Evolutionary conservation across 441 rosid species (phyloP).

Genomic region (Populus hybrid): DNA sequence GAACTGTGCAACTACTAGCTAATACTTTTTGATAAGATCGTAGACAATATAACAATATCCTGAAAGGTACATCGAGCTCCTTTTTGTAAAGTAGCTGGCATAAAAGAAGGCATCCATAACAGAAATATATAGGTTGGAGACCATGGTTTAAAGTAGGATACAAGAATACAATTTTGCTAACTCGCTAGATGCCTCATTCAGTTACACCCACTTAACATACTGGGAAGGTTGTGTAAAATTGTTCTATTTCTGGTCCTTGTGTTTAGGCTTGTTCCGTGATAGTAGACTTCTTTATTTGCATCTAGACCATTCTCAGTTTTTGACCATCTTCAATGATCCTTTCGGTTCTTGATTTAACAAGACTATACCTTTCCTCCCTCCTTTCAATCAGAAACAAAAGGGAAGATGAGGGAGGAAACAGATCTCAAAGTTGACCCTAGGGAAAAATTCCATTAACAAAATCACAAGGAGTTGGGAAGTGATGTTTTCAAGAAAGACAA

Average conservation of each 20-base stretch:
- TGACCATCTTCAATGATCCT: neutral
- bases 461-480: neutral
- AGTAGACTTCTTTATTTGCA: neutral
- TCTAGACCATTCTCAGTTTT: neutral
- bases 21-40: neutral
- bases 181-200: neutral
- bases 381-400: neutral
- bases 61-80: neutral
- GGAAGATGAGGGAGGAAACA: neutral
- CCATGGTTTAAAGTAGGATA: neutral
- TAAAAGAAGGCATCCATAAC: neutral
- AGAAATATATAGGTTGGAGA: neutral
- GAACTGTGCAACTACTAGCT: neutral
- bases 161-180: neutral
- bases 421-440: neutral
- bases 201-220: neutral
- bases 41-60: neutral
- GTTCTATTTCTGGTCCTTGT: neutral
- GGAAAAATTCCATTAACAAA: neutral
- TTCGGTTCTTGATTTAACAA: neutral
- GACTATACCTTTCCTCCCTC: neutral
- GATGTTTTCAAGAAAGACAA: neutral
- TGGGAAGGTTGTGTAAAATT: neutral
- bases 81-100: neutral
- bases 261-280: neutral